Percentiles rank a stretch among this genome's conserved stretches.
These are phyloP conservation scores for Phellinidium pouzarii DNA, from an alignment of 1,284 basidiomycete species.

Conservation along the genomic window DNA sequence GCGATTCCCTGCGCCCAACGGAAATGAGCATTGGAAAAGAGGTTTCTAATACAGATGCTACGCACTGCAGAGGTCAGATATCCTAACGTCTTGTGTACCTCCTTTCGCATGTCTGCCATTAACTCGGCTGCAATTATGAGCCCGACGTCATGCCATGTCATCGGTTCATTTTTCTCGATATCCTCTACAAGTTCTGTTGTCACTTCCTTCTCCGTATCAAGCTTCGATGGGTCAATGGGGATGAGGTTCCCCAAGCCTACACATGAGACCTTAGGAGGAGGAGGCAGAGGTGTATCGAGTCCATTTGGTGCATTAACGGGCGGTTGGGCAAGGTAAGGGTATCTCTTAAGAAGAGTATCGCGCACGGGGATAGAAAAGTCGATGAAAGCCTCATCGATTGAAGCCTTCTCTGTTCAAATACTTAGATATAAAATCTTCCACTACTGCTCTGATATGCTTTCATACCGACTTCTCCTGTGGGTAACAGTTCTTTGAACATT, in stretches of 20 bases:
- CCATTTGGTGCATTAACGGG: conserved; percentile 67
- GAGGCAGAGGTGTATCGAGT: conserved; percentile 77
- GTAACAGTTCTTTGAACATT: conserved; percentile 76
- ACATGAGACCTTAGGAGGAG: conserved; percentile 69
- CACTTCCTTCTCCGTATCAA: conserved; percentile 18
- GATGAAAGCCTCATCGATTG: conserved; percentile 84
- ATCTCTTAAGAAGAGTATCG: conserved; percentile 61
- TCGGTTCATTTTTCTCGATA: conserved; percentile 30
- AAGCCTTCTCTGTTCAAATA: conserved; percentile 62
- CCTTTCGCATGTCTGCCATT: conserved; percentile 70
- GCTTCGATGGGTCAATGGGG: conserved; percentile 44
- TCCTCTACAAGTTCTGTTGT: conserved; percentile 20
- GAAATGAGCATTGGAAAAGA: background rate
- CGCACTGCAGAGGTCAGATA: conserved; percentile 92
- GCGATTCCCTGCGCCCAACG: conserved; percentile 68
- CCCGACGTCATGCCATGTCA: conserved; percentile 90
- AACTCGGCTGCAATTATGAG: conserved; percentile 85
- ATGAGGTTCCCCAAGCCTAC: conserved; percentile 61
- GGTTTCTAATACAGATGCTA: conserved; percentile 8
- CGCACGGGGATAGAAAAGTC: conserved; percentile 80
- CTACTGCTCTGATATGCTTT: background rate
- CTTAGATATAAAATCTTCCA: background rate
- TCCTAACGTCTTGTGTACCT: conserved; percentile 69
- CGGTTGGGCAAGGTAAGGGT: conserved; percentile 68
- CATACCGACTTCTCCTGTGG: conserved; percentile 64